Percentiles rank a stretch among this genome's conserved stretches.
phyloP scores from a whole-genome alignment of 1,284 basidiomycete genomes.

The Malassezia furfur region DNA sequence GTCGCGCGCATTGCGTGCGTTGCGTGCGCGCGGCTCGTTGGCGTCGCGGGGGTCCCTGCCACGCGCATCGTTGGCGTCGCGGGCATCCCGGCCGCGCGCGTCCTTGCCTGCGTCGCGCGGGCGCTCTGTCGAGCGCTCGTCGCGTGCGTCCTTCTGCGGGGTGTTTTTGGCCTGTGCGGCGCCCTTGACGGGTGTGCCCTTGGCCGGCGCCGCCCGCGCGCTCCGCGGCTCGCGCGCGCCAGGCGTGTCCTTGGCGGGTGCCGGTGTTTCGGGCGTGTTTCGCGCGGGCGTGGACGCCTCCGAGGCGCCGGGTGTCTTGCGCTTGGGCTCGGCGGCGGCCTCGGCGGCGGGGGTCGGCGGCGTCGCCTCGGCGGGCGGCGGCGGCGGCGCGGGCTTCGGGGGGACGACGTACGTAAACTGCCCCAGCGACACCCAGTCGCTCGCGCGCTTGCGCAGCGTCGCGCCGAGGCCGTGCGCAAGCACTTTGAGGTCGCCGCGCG shows the following conservation, averaged over 20 bases:
- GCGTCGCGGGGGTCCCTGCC: no score
- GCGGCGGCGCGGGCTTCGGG: slow-evolving; percentile 1
- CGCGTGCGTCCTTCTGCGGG: no score
- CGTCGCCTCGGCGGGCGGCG: slow-evolving; percentile 3
- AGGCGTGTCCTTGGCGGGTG: background rate
- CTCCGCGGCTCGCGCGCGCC: no score
- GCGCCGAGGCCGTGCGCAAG: slow-evolving; percentile 42
- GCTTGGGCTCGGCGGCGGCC: background rate
- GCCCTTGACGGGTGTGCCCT: no score
- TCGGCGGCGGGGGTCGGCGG: background rate
- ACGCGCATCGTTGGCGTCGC: no score
- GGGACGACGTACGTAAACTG: slow-evolving; percentile 8
- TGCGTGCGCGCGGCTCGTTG: no score
- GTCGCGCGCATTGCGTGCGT: no score
- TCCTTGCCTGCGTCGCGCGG: no score
- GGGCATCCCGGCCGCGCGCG: no score
- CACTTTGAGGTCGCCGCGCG: slow-evolving; percentile 42
- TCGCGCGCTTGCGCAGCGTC: slow-evolving; percentile 36
- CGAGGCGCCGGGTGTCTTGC: background rate
- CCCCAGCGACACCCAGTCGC: slow-evolving; percentile 22
- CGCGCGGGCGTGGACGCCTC: background rate
- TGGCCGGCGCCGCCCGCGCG: no score
- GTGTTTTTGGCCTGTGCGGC: no score
- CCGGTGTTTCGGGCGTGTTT: background rate
- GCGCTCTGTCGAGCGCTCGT: no score